Base-by-base conservation (phyloP, 805 yeast species). In the Alloascoidea africana region DNA sequence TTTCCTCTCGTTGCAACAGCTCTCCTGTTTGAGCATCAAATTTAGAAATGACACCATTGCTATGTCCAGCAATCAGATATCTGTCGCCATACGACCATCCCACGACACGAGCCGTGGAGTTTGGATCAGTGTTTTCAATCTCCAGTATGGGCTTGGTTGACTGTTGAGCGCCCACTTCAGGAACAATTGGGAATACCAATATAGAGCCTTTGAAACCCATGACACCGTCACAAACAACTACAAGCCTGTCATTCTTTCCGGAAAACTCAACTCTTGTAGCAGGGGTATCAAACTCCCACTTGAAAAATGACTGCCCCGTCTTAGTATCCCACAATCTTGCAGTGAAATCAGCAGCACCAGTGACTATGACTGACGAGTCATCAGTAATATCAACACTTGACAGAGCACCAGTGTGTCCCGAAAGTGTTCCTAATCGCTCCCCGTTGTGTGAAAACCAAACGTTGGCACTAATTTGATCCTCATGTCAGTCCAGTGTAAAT, bases 401-500 rank as follows among this genome's bases (percentile, higher is more conserved):
- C 51, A 91, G 78, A 39, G 96, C 82, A 76, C 98, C 98, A 41
- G 69, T 68, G 58, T 91, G 97, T 5, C 87, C 87, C 33, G 61
- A 74, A 47, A 84, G 72, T 42, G 99, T 91, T 37, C 98, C 99
- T 41, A 91, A 61, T 59, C 97, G 75, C 63, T 91, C 98, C 51
- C 99, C 99, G 57, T 87, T 89, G 44, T 81, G 76, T 18, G 96
- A 74, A 60, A 72, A 91, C 96, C 97, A 93, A 43, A 89, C 78
- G 35, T 87, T 78, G 2, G 93, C 94, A 38, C 42, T 41, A 34
- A 42, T 43, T 33, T 47, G 50, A 18, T 44, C 40, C 19, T 11
- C 16, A 8, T 3, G 16, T 33, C 16, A 35, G 38, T 36, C 15
- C 34, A 32, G 16, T 32, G 34, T 14, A 8, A 34, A 18, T 23